Percentiles rank a stretch among this genome's conserved stretches.
phyloP scores from a whole-genome alignment of 2,329 filamentous ascomycete genomes.

The Colletotrichum graminicola region DNA sequence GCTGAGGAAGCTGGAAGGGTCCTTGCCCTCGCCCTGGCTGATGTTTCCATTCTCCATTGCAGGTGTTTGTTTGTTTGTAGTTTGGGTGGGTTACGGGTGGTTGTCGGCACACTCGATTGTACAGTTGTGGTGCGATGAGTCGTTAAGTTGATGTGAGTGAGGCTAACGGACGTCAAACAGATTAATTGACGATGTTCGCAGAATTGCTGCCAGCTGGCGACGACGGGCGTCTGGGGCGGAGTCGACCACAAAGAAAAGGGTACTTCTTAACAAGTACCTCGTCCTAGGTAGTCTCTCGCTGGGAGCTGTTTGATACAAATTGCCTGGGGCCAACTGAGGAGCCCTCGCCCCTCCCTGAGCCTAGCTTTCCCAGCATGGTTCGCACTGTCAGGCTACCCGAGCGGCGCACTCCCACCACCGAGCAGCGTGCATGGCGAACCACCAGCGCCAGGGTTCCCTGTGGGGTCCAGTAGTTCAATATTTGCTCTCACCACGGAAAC shows the following conservation, averaged over 20 bases:
- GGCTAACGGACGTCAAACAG: slow-evolving; percentile 17
- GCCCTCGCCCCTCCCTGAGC: background rate
- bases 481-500: slow-evolving; percentile 38
- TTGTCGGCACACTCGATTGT: background rate
- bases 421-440: slow-evolving; percentile 26
- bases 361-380: slow-evolving; percentile 13
- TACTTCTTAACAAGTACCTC: slow-evolving; percentile 8
- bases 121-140: slow-evolving; percentile 4
- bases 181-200: slow-evolving; percentile 25
- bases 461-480: slow-evolving; percentile 27
- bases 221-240: slow-evolving; percentile 3
- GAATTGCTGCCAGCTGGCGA: slow-evolving; percentile 37
- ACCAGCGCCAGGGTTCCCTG: slow-evolving; percentile 16
- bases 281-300: background rate
- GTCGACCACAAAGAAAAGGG: background rate
- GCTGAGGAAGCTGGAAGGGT: slow-evolving; percentile 92
- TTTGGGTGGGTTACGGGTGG: background rate
- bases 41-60: slow-evolving; percentile 81
- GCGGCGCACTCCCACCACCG: slow-evolving; percentile 16
- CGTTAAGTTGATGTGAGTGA: slow-evolving; percentile 20
- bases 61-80: background rate
- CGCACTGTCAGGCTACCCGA: slow-evolving; percentile 40
- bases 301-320: slow-evolving; percentile 1
- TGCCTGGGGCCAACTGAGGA: background rate
- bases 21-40: slow-evolving; percentile 79